Evolutionary conservation across 2,329 filamentous ascomycete genomes (phyloP), one percentile per base, ranked within the genome.

Genomic region (Clarireedia homoeocarpa): DNA sequence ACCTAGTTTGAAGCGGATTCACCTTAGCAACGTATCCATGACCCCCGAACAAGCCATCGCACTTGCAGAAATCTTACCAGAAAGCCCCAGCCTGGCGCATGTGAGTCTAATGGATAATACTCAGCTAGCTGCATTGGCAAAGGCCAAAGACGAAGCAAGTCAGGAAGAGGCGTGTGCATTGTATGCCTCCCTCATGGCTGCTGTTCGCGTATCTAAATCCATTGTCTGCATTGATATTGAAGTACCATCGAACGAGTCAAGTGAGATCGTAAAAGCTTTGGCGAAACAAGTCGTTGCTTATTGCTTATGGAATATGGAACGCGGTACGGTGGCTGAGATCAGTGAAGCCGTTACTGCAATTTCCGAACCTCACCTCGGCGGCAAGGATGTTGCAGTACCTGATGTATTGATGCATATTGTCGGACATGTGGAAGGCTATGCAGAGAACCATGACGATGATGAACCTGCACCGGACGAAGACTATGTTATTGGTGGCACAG

Each of bases 271-370:
- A 65, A 95, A 91, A 71, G 91, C 91, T 3, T 78, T 96, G 63
- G 91, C 91, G 0, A 95, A 92, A 67, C 91, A 96, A 70, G 88
- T 96, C n/a, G 86, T 96, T 45, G 92, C 90, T 0, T 96, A 96
- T 71, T 96, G 89, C 60, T 78, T 99, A 59, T 84, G 88, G 56
- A 99, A 99, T 65, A 86, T 99, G 76, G 90, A 96, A 69, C 82
- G 81, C 9, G 81, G 87, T 15, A 84, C 89, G 10, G 82, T 90
- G 57, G 77, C 80, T 9, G 84, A 86, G 55, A 78, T 82, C 57
- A 73, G 73, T 60, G 69, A 77, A 48, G 71, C 74, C 36, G 71
- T 76, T 52, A 48, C 59, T 27, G 36, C 60, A 45, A 47, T 59
- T 46, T 56, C 62, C 53, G 66, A 72, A 26, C 70, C 73, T 17